Evolutionary conservation across 75 land plant species (phyloP).

Genomic region (Cryptomeria japonica): DNA sequence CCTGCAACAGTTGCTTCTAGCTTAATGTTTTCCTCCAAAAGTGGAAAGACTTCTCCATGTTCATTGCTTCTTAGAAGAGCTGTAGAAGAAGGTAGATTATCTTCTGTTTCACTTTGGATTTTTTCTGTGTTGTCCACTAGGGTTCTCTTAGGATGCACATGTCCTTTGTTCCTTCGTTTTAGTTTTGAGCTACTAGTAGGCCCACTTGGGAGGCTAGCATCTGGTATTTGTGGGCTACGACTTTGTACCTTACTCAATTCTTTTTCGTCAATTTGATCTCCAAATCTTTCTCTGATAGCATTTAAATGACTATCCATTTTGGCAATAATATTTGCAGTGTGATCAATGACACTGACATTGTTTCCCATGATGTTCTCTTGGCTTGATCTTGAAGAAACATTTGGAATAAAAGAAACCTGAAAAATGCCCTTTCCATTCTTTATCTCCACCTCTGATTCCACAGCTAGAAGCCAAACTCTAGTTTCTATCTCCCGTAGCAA

Average conservation of each 20-base stretch:
- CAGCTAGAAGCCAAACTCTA: conserved; percentile 96
- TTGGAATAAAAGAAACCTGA: conserved; percentile 10
- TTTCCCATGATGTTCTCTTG: conserved; percentile 29
- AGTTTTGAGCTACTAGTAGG: conserved; percentile 34
- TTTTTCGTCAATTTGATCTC: conserved; percentile 36
- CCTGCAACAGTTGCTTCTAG: conserved; percentile 56
- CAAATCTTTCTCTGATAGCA: conserved; percentile 28
- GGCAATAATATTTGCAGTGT: conserved; percentile 70
- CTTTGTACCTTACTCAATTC: conserved; percentile 29
- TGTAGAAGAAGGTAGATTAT: conserved; percentile 18
- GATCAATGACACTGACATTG: conserved; percentile 64
- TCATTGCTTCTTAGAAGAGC: conserved; percentile 16
- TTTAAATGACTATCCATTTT: conserved; percentile 91
- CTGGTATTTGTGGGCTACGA: conserved; percentile 25
- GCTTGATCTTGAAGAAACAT: conserved; percentile 10
- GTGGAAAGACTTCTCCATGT: conserved; percentile 16
- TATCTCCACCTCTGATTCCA: conserved; percentile 77
- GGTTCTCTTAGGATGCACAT: conserved; percentile 33
- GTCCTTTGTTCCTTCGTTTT: conserved; percentile 65
- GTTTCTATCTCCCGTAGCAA: conserved; percentile 96
- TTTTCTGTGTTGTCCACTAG: conserved; percentile 44
- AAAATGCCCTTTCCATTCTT: conserved; percentile 45
- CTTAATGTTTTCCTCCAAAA: conserved; percentile 46
- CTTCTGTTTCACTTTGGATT: conserved; percentile 39
- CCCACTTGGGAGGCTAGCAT: conserved; percentile 15